Percentiles rank a stretch among this genome's conserved stretches.
Evolutionary conservation across 2,329 filamentous ascomycete species (phyloP).

Genomic region (Aspergillus tanneri): DNA sequence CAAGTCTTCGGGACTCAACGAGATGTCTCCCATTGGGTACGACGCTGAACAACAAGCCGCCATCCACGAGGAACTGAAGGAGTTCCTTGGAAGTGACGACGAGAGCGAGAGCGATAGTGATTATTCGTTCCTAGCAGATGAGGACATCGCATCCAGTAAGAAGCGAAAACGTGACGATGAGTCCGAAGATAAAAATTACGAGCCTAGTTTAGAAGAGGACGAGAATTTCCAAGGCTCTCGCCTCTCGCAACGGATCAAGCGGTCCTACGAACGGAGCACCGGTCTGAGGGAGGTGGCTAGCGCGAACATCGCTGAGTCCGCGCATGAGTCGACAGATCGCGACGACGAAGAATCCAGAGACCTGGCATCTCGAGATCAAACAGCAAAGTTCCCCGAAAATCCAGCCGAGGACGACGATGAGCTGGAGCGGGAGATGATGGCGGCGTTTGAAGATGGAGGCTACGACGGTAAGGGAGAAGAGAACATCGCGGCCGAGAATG

Average conservation of each 20-base stretch:
- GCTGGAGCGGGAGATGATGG: constrained; percentile 57
- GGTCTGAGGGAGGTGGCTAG: constrained; percentile 39
- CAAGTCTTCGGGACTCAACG: constrained; percentile 51
- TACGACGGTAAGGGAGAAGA: constrained; percentile 39
- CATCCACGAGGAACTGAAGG: constrained; percentile 70
- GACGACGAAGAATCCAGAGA: constrained; percentile 28
- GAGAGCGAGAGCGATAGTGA: constrained; percentile 54
- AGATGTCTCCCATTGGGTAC: constrained; percentile 54
- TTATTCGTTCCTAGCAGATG: constrained; percentile 24
- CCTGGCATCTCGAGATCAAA: constrained; percentile 28
- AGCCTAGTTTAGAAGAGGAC: constrained; percentile 30
- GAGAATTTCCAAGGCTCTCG: constrained; percentile 41
- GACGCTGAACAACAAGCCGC: constrained; percentile 63
- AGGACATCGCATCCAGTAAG: constrained; percentile 24
- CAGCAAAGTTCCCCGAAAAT: constrained; percentile 27
- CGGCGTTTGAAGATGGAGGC: constrained; percentile 53
- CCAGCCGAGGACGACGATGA: constrained; percentile 48
- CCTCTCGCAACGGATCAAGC: constrained; percentile 42
- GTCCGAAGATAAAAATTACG: constrained; percentile 33
- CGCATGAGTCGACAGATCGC: constrained; percentile 13
- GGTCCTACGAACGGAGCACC: constrained; percentile 43
- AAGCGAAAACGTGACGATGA: constrained; percentile 41
- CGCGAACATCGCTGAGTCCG: constrained; percentile 11
- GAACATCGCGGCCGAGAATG: constrained; percentile 35
- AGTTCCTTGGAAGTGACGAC: constrained; percentile 61